These are phyloP conservation scores for Phytopythium sindhum DNA, from an alignment of 352 stramenopile species.

Conservation along the genomic window DNA sequence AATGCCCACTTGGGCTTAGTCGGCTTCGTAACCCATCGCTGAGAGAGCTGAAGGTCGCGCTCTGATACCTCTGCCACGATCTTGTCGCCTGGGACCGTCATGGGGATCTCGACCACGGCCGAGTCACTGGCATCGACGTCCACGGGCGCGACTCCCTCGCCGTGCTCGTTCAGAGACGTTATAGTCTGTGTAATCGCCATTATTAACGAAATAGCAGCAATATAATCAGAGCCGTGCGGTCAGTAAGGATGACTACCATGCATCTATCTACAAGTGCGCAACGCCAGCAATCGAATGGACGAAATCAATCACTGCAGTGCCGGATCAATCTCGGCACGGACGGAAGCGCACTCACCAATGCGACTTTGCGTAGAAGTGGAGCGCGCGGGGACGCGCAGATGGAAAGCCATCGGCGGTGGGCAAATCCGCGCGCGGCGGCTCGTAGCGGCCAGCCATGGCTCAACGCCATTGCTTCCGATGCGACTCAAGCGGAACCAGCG, in stretches of 20 bases:
- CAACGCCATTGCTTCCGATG: no score
- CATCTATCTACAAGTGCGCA: neutral
- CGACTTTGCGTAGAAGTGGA: neutral
- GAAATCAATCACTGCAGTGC: neutral
- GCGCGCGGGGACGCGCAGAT: neutral
- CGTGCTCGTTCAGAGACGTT: slow-evolving; percentile 34
- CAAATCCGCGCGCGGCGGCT: neutral
- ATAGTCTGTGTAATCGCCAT: slow-evolving; percentile 18
- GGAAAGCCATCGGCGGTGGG: neutral
- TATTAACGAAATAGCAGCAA: neutral
- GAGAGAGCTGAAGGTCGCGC: slow-evolving; percentile 30
- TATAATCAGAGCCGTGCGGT: neutral
- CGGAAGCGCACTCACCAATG: neutral
- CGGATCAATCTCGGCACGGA: neutral
- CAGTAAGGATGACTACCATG: no score
- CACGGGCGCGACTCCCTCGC: slow-evolving; percentile 35
- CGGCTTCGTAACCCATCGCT: slow-evolving; percentile 14
- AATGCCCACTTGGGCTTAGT: slow-evolving; percentile 24
- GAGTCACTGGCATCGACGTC: slow-evolving; percentile 15
- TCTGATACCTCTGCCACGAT: slow-evolving; percentile 50
- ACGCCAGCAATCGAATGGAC: no score
- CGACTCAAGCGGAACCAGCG: no score
- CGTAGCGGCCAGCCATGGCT: no score
- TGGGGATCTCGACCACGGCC: slow-evolving; percentile 46
- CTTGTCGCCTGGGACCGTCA: slow-evolving; percentile 47